Percentiles rank a stretch among this genome's conserved stretches.
Evolutionary conservation across 208 protist species (phyloP).

Genomic region (Polymyxa betae): DNA sequence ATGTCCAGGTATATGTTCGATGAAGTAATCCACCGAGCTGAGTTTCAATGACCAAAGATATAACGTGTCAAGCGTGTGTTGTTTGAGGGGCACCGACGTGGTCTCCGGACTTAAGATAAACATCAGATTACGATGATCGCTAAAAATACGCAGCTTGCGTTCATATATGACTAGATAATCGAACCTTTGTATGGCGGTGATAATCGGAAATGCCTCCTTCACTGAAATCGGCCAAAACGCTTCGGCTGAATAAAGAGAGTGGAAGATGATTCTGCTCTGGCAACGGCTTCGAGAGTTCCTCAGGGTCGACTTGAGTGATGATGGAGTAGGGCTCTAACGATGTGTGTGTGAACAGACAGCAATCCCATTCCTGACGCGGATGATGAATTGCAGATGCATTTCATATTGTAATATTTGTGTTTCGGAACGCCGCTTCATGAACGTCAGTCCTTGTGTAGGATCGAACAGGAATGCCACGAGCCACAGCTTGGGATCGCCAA

Average conservation of each 20-base stretch:
- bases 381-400: background rate
- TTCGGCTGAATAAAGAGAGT: too few species aligned
- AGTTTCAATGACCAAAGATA: background rate
- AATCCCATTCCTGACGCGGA: background rate
- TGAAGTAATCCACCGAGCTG: background rate
- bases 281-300: too few species aligned
- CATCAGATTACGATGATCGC: too few species aligned
- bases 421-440: background rate
- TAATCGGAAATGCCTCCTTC: too few species aligned
- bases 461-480: background rate
- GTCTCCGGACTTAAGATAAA: background rate
- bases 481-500: background rate
- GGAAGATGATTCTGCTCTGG: too few species aligned
- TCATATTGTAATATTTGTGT: background rate
- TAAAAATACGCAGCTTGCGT: too few species aligned
- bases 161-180: too few species aligned
- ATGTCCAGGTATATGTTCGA: constrained; percentile 12
- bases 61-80: background rate
- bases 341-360: background rate
- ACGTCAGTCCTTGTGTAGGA: background rate
- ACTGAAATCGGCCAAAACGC: too few species aligned
- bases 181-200: too few species aligned
- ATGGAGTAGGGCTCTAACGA: too few species aligned
- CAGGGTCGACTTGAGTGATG: too few species aligned
- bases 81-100: background rate